Evolutionary conservation across 352 stramenopile genomes (phyloP), one percentile per base, ranked within the genome.

Genomic region (Phytophthora sansomeana): DNA sequence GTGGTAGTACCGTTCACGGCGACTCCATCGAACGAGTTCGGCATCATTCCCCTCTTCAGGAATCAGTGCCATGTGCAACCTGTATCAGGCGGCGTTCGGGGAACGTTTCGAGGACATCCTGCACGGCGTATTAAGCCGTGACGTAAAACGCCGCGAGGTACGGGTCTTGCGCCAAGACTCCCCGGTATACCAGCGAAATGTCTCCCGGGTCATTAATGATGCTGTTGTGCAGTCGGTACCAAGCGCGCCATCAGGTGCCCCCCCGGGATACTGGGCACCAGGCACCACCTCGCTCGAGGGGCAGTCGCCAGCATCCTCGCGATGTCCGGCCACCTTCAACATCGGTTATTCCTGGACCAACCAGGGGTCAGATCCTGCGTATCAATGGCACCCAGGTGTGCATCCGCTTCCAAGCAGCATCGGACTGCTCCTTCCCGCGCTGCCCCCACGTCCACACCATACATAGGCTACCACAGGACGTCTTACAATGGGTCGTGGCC

Each of bases 331-430:
- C n/a, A n/a, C n/a, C n/a, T n/a, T n/a, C n/a, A n/a, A 44, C 32
- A 6, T 29, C 36, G 11, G 38, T 48, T n/a, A 63, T 56, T 4
- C 55, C 55, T 2, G 0, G 33, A 16, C 11, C n/a, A n/a, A 56
- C 47, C 14, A 17, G 44, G 43, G 24, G 14, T 33, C 58, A 48
- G 41, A 59, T 58, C n/a, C 39, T 41, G 16, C 11, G 28, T 1
- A 21, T 38, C 1, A n/a, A 35, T 17, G 48, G 49, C 14, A 54
- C 28, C 17, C 58, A 52, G 5, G 41, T 59, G 11, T 66, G 48
- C 19, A n/a, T 41, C 10, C 48, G 29, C 26, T 66, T 49, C 30
- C 58, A 59, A 21, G 39, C 26, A 1, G 28, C 4, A 6, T 48
- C 32, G n/a, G 49, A 43, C 48, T 54, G 46, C 17, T 29, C 57